A percentile compares a stretch with the other conserved stretches of the same genome.
Conservation (phyloP, 306 rosid genomes). For the Albizia julibrissin region DNA sequence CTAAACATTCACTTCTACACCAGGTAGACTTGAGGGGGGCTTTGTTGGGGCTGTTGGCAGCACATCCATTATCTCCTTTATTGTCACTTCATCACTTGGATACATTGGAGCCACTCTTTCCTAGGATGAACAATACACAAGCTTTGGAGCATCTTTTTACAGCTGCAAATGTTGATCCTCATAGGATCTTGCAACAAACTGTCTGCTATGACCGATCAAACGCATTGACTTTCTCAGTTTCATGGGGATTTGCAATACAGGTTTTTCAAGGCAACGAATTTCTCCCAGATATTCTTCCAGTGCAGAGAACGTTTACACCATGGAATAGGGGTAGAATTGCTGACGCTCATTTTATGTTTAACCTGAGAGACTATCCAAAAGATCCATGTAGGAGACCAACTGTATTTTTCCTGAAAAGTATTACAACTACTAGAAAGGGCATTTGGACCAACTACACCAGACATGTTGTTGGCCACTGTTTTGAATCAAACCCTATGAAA, state of each 20-base stretch:
- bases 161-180: conserved; percentile 76
- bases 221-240: conserved; percentile 73
- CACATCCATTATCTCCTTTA: conserved; percentile 81
- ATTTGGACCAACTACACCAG: conserved; percentile 60
- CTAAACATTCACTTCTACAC: background rate
- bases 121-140: conserved; percentile 58
- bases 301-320: conserved; percentile 68
- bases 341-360: conserved; percentile 63
- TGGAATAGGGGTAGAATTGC: conserved; percentile 68
- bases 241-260: conserved; percentile 86
- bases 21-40: conserved; percentile 94
- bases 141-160: conserved; percentile 67
- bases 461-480: conserved; percentile 52
- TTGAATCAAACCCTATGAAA: conserved; percentile 35
- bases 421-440: conserved; percentile 45
- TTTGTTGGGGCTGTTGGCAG: conserved; percentile 78
- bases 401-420: conserved; percentile 56
- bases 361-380: conserved; percentile 62
- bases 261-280: conserved; percentile 66
- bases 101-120: conserved; percentile 72
- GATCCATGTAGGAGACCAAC: conserved; percentile 74
- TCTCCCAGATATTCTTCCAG: conserved; percentile 71
- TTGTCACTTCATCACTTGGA: conserved; percentile 95
- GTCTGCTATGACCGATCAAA: conserved; percentile 74
- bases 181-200: conserved; percentile 75